phyloP scores from a whole-genome alignment of 2,329 filamentous ascomycete genomes.

The Fusarium multiceps region DNA sequence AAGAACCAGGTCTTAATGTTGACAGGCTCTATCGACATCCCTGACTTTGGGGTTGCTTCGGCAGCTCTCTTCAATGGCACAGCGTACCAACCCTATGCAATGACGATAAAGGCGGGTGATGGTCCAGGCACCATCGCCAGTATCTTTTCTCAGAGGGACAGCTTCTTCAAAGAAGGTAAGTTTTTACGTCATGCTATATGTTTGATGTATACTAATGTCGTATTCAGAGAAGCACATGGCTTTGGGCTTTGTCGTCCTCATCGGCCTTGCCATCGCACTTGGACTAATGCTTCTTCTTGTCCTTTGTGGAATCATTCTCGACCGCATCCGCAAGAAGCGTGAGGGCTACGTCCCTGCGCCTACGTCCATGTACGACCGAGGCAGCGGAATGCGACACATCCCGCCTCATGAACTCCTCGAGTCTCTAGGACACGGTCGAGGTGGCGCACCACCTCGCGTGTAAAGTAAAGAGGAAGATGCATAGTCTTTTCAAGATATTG shows the following conservation, averaged over 20 bases:
- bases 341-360: conserved; percentile 86
- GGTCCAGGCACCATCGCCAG: conserved; percentile 79
- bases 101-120: conserved; percentile 76
- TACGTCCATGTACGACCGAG: conserved; percentile 71
- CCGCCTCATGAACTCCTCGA: conserved; percentile 71
- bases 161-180: conserved; percentile 78
- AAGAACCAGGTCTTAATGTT: conserved; percentile 79
- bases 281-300: conserved; percentile 82
- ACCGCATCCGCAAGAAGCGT: conserved; percentile 79
- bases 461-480: conserved; percentile 48
- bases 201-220: conserved; percentile 26
- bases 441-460: conserved; percentile 64
- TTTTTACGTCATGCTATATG: conserved; percentile 43
- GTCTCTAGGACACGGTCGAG: conserved; percentile 60
- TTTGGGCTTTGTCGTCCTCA: conserved; percentile 82
- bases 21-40: conserved; percentile 83
- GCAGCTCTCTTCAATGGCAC: conserved; percentile 91
- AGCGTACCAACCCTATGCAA: conserved; percentile 78
- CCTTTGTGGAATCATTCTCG: conserved; percentile 77
- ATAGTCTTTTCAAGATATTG: conserved; percentile 26
- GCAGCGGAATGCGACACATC: conserved; percentile 68
- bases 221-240: conserved; percentile 66
- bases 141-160: conserved; percentile 84
- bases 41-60: conserved; percentile 82
- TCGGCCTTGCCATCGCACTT: conserved; percentile 81